Evolutionary conservation across 2,329 filamentous ascomycete genomes (phyloP), one percentile per base, ranked within the genome.

Genomic region (Aurifilum marmelostoma): DNA sequence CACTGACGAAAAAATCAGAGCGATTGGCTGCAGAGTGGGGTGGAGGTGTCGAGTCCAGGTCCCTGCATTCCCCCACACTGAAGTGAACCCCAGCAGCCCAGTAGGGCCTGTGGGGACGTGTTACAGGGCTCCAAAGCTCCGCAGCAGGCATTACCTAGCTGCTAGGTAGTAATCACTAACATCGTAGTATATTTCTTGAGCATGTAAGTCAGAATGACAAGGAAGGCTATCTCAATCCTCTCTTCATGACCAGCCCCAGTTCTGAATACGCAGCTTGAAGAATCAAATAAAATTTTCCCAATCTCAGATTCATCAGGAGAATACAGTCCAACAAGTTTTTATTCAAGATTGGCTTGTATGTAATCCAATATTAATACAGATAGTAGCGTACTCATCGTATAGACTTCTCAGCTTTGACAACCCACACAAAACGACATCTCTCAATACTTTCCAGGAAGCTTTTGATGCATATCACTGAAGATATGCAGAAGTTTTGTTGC

Each of bases 1-100:
- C 54, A 58, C 64, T 56, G 27, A 56, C 52, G 52, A 56, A 56
- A 56, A 56, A 56, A 29, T 56, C 16, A 27, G 52, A 32, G 52
- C 27, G 52, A 27, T 29, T 32, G 4, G 34, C 34, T 34, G 24
- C 27, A 29, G 7, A 56, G 52, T 56, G 52, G 52, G 52, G 52
- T 56, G 29, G 52, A 56, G 52, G 27, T 32, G n/a, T 56, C 14
- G 16, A 29, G n/a, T 29, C 52, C 24, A 56, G 52, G 52, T 56
- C 52, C 52, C 52, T 56, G 52, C 52, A 27, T 27, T 32, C 52
- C 52, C 52, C 52, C 52, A 16, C 52, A 56, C 24, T 56, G 14
- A 16, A 29, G 52, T 32, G 16, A 47, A 47, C 43, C 43, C 43
- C 27, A 29, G 24, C 18, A 16, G 14, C 43, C 43, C 27, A 29